Percentiles rank a stretch among this genome's conserved stretches.
Evolutionary conservation across 768 basidiomycete genomes (phyloP).

Genomic region (Asterophora parasitica): DNA sequence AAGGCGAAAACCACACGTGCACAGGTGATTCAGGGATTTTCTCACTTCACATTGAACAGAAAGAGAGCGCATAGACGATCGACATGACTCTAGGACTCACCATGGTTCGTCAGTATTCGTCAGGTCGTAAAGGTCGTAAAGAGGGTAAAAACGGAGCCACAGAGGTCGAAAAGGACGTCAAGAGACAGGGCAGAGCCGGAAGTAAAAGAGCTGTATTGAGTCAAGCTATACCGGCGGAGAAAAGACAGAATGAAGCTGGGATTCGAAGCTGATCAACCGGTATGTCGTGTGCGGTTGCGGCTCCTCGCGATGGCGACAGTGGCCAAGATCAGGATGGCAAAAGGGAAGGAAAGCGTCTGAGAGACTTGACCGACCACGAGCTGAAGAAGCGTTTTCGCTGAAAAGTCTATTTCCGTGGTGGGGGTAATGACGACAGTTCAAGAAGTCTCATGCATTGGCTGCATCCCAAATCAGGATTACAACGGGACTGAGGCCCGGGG

Average conservation of each 20-base stretch:
- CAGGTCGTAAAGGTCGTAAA: constrained; percentile 8
- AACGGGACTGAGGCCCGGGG: constrained; percentile 4
- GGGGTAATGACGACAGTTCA: background rate
- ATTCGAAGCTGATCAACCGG: constrained; percentile 13
- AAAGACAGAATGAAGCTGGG: constrained; percentile 6
- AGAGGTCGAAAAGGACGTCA: background rate
- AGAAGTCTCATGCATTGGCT: background rate
- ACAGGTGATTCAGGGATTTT: background rate
- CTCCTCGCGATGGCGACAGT: background rate
- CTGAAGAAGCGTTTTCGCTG: background rate
- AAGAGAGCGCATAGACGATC: background rate
- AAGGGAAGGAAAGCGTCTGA: background rate
- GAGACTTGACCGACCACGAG: background rate
- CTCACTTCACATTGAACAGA: background rate
- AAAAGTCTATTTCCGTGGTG: background rate
- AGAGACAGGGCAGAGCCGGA: background rate
- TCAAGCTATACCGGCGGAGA: background rate
- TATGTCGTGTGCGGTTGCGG: background rate
- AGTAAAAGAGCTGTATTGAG: background rate
- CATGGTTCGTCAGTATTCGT: constrained; percentile 14
- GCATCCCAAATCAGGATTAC: background rate
- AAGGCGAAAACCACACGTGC: constrained; percentile 16
- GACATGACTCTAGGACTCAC: constrained; percentile 9
- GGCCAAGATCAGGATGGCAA: background rate
- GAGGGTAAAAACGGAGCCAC: background rate